Base-by-base conservation (phyloP, 202 grass and related monocot species). In the Saccharum hybrid region DNA sequence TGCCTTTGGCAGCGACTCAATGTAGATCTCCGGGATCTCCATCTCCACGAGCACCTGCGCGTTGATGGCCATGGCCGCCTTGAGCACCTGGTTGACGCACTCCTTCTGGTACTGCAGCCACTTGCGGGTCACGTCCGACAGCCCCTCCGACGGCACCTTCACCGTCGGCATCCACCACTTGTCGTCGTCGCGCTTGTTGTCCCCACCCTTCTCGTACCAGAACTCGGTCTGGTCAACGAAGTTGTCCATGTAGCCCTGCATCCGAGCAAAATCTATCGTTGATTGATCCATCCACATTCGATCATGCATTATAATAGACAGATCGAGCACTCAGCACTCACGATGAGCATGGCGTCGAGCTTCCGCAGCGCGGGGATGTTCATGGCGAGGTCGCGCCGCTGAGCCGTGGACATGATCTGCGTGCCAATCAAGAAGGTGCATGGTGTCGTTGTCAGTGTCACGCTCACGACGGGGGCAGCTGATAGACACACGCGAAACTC, bases 51-150 rank as follows among this genome's bases (percentile, higher is more conserved):
- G 88, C 77, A 97, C 92, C 88, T 92, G 90, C 70, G 94, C 94
- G 87, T 97, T 97, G 82, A 97, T 97, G 19, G 92, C 94, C 94
- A 97, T 94, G 42, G 92, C 94, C 12, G 94, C 94, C 86, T 97
- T 97, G 8, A 97, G 92, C 49, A 94, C 92, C 91, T 97, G 94
- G 81, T 92, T 87, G 1, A 94, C 84, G 73, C 88, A 97, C 83
- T 97, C 91, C 81, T 92, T 97, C 90, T 97, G 92, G 88, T 90
- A 97, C 77, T 94, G 88, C 51, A 97, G 92, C 94, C 94, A 97
- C 85, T 79, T 92, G 69, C 94, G 87, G 4, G 86, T 90, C 73
- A 91, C 85, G 28, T 94, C 88, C 18, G 94, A 92, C 13, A 97
- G 91, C 42, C 94, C 94, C 43, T 85, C 83, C 0, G 83, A 71